These are phyloP conservation scores for Cucurbita argyrosperma DNA, from an alignment of 306 rosid genomes.

Conservation along the genomic window DNA sequence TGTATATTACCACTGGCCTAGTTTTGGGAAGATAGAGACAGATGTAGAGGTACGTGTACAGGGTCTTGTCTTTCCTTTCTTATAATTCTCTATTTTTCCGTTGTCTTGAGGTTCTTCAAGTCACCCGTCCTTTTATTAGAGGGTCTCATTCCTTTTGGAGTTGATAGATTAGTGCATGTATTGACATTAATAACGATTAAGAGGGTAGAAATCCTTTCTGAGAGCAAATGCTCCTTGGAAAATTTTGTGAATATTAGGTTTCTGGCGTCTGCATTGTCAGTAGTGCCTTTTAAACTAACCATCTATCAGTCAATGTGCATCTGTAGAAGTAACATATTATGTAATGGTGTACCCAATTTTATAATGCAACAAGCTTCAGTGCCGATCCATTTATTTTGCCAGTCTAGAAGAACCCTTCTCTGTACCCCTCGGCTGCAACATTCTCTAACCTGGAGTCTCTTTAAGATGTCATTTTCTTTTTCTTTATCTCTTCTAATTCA, in stretches of 20 bases:
- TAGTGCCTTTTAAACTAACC: conserved; percentile 33
- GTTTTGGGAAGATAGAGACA: conserved; percentile 56
- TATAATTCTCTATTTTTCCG: conserved; percentile 19
- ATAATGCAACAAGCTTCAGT: conserved; percentile 19
- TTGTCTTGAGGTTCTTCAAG: conserved; percentile 17
- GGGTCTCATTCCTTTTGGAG: conserved; percentile 34
- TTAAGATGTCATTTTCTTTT: neutral
- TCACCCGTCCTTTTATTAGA: conserved; percentile 22
- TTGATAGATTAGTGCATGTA: conserved; percentile 65
- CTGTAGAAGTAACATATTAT: conserved; percentile 17
- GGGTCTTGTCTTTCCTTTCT: conserved; percentile 53
- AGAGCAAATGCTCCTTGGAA: conserved; percentile 27
- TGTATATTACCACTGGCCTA: conserved; percentile 81
- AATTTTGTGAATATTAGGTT: conserved; percentile 68
- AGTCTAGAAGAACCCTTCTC: neutral
- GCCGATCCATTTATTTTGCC: neutral
- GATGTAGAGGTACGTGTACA: conserved; percentile 76
- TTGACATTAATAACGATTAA: conserved; percentile 23
- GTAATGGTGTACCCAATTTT: conserved; percentile 21
- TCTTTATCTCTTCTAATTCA: neutral
- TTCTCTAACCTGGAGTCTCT: neutral
- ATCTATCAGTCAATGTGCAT: conserved; percentile 20
- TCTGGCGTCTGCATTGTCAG: conserved; percentile 13
- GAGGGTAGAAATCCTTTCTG: conserved; percentile 18
- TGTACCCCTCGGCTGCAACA: neutral